phyloP scores from a whole-genome alignment of 2,329 filamentous ascomycete species.

The Aureobasidium sp. region DNA sequence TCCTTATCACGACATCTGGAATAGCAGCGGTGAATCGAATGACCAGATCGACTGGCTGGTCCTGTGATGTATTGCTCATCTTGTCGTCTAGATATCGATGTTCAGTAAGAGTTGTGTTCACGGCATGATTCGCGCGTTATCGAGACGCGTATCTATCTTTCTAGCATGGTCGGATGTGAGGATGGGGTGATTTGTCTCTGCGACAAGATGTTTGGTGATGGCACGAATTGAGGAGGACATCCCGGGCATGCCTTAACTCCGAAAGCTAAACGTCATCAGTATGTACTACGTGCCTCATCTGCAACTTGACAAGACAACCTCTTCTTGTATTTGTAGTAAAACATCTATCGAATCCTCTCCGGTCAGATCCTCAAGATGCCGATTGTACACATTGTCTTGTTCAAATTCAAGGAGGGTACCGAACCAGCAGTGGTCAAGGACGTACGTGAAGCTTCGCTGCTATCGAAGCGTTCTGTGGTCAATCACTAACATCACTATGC shows the following conservation, averaged over 20 bases:
- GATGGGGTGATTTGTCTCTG: neutral
- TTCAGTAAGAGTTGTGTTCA: neutral
- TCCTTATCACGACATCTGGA: slow-evolving; percentile 83
- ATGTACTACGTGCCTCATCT: neutral
- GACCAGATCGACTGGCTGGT: slow-evolving; percentile 72
- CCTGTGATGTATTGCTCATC: slow-evolving; percentile 9
- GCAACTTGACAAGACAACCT: neutral
- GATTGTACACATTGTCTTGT: slow-evolving; percentile 74
- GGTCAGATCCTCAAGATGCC: slow-evolving; percentile 52
- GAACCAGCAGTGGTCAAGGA: slow-evolving; percentile 58
- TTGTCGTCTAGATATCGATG: neutral
- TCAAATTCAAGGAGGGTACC: slow-evolving; percentile 66
- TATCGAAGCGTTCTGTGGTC: too few relatives aligned
- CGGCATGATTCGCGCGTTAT: neutral
- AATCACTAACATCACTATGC: neutral
- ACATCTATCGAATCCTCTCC: too few relatives aligned
- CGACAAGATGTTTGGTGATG: neutral
- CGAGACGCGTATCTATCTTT: neutral
- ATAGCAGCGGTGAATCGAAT: slow-evolving; percentile 91
- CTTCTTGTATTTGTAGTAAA: too few relatives aligned
- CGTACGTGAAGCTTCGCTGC: slow-evolving; percentile 45
- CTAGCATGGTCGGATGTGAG: neutral
- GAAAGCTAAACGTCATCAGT: slow-evolving; percentile 6
- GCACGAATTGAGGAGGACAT: neutral
- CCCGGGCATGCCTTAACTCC: neutral